A percentile compares a stretch with the other conserved stretches of the same genome.
Conservation (phyloP, 2,329 filamentous ascomycete species). For the Aphanocladium album region DNA sequence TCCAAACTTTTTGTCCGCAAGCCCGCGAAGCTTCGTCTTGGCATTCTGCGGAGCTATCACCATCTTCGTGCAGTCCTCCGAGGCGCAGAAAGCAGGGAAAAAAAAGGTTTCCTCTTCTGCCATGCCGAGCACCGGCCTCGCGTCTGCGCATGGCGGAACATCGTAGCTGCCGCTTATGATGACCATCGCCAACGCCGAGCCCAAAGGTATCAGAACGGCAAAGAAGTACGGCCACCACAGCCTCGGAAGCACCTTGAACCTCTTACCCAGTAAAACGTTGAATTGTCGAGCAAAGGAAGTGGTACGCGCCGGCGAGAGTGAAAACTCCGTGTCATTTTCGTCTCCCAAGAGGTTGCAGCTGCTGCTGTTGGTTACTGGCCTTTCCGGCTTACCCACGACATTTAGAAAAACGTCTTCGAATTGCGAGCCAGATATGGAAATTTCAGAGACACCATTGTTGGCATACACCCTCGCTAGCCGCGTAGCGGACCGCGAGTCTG, state of each 20-base stretch:
- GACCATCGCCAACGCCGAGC: not conserved
- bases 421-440: conserved; percentile 26
- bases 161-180: not conserved
- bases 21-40: not conserved
- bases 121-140: not conserved
- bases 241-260: conserved; percentile 64
- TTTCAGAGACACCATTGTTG: conserved; percentile 39
- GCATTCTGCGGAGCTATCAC: not conserved
- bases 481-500: conserved; percentile 24
- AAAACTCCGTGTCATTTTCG: conserved; percentile 10
- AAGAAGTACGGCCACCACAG: conserved; percentile 71
- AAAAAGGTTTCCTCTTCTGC: not conserved
- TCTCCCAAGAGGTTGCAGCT: not conserved
- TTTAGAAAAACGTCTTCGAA: conserved; percentile 31
- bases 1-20: not conserved
- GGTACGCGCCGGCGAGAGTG: not conserved
- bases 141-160: not conserved
- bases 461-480: conserved; percentile 36
- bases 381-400: conserved; percentile 20
- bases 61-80: not conserved
- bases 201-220: conserved; percentile 48
- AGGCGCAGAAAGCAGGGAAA: not conserved
- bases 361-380: not conserved
- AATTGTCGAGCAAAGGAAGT: conserved; percentile 44
- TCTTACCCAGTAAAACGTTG: conserved; percentile 66